Evolutionary conservation across 148 eudicot genomes (phyloP).

Genomic region (Selenicereus undatus): DNA sequence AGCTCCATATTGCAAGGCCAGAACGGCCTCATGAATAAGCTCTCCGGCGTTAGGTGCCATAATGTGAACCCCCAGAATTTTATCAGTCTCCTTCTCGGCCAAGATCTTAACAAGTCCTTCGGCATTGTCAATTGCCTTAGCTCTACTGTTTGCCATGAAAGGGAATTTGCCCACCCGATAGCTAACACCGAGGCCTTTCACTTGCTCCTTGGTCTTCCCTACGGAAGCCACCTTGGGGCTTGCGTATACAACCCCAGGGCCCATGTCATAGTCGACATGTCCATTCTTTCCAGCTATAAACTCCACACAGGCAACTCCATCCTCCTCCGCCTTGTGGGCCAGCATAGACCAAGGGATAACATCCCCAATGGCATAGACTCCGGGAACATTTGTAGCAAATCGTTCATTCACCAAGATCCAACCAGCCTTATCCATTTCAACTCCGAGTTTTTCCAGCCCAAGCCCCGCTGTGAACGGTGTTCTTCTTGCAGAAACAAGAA

Average conservation of each 20-base stretch:
- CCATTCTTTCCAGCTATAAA: slow-evolving; percentile 88
- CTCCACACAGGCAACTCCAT: slow-evolving; percentile 93
- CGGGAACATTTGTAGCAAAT: slow-evolving; percentile 64
- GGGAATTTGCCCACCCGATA: slow-evolving; percentile 92
- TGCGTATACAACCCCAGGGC: slow-evolving; percentile 88
- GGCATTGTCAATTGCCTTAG: slow-evolving; percentile 94
- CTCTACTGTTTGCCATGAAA: slow-evolving; percentile 89
- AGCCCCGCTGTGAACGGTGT: no score
- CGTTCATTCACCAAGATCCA: slow-evolving; percentile 61
- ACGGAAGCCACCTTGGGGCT: slow-evolving; percentile 94
- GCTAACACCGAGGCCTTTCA: slow-evolving; percentile 63
- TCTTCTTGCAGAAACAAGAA: slow-evolving; percentile 91
- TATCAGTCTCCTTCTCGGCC: slow-evolving; percentile 88
- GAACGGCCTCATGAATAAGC: slow-evolving; percentile 87
- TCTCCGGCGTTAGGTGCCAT: slow-evolving; percentile 97
- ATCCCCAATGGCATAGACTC: slow-evolving; percentile 88
- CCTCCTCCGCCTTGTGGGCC: slow-evolving; percentile 98
- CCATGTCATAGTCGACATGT: slow-evolving; percentile 91
- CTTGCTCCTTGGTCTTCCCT: slow-evolving; percentile 98
- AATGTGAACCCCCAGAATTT: slow-evolving; percentile 86
- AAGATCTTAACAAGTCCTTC: slow-evolving; percentile 87
- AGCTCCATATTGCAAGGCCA: slow-evolving; percentile 83
- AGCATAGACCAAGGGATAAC: slow-evolving; percentile 96
- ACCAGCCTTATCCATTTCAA: slow-evolving; percentile 77
- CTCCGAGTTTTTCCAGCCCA: no score